Percentiles rank a stretch among this genome's conserved stretches.
Conservation (phyloP, 208 protist genomes). For the Polymyxa betae region DNA sequence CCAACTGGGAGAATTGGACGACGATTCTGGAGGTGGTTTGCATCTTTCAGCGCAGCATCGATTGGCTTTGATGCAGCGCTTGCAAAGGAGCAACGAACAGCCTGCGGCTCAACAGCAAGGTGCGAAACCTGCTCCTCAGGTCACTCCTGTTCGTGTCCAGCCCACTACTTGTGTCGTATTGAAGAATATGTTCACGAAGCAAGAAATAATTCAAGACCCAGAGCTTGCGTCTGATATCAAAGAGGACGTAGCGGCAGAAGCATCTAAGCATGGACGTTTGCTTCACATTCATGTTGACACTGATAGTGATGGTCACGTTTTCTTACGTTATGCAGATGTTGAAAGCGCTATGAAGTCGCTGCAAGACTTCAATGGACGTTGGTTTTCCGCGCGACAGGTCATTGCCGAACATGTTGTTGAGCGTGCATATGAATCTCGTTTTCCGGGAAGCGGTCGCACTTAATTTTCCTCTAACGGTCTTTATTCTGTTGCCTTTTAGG, state of each 20-base stretch:
- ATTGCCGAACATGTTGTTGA: conserved; percentile 51
- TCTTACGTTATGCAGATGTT: conserved; percentile 19
- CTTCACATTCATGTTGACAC: conserved; percentile 55
- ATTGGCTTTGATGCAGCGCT: conserved; percentile 55
- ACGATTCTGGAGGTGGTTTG: conserved; percentile 46
- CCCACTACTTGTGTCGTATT: conserved; percentile 53
- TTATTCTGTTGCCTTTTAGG: background rate
- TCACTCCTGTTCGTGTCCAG: conserved; percentile 38
- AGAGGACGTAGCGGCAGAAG: conserved; percentile 56
- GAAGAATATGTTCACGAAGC: conserved; percentile 58
- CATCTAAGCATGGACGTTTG: conserved; percentile 50
- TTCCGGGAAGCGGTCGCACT: conserved; percentile 34
- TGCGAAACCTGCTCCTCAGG: conserved; percentile 17
- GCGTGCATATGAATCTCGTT: conserved; percentile 47
- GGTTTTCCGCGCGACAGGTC: conserved; percentile 44
- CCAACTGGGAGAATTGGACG: conserved; percentile 48
- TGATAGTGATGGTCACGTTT: conserved; percentile 41
- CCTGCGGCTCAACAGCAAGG: background rate
- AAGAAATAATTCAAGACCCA: background rate
- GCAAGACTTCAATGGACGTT: conserved; percentile 31
- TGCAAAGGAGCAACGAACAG: conserved; percentile 50
- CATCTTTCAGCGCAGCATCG: conserved; percentile 53
- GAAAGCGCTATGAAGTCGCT: background rate
- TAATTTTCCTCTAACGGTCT: background rate
- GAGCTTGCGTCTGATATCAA: conserved; percentile 56